Base-by-base conservation (phyloP, 495 filamentous ascomycete genomes). In the Pyrenula massariospora region DNA sequence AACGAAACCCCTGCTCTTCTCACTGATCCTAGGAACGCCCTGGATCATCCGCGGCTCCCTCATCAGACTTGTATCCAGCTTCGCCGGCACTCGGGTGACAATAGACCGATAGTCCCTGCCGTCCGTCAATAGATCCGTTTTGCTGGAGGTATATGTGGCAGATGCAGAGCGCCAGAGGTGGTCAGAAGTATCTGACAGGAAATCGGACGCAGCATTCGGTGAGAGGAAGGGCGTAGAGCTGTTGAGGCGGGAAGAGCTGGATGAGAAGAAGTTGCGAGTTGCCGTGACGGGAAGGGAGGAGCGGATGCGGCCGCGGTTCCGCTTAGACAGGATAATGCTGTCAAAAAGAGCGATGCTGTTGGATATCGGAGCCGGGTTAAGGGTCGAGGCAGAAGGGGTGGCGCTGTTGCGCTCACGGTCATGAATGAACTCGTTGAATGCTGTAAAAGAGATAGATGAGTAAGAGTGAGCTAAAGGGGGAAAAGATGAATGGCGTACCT, bases 341-440 rank as follows among this genome's bases (percentile, higher is more conserved):
- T 98, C 93, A 67, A 98, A 98, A 22, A 98, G 77, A 54, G 89
- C 83, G 65, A 97, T 88, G 57, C 85, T 80, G 50, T 77, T 80
- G 21, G 63, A 57, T 54, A 73, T 74, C 24, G 74, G 70, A 15
- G 66, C 73, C 8, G 50, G 22, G 50, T 10, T 21, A 21, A 24
- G 22, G 55, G 78, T 65, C 1, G 69, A 63, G 3, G 79, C 68
- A 11, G 78, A 67, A 31, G 77, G 78, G 15, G 77, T 76, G 50
- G 19, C n/a, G 5, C 31, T 15, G 0, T 66, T 62, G 36, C 69
- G 57, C 67, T 98, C 93, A 25, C 93, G 84, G 53, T 95, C 89
- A 65, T 94, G 89, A 63, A 96, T 92, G 65, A 97, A 98, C 69
- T 96, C 90, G 65, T 95, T 95, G 70, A 98, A 96, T 15, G 78